phyloP scores from a whole-genome alignment of 192 early-diverging fungal species.

The Coemansia sp. region DNA sequence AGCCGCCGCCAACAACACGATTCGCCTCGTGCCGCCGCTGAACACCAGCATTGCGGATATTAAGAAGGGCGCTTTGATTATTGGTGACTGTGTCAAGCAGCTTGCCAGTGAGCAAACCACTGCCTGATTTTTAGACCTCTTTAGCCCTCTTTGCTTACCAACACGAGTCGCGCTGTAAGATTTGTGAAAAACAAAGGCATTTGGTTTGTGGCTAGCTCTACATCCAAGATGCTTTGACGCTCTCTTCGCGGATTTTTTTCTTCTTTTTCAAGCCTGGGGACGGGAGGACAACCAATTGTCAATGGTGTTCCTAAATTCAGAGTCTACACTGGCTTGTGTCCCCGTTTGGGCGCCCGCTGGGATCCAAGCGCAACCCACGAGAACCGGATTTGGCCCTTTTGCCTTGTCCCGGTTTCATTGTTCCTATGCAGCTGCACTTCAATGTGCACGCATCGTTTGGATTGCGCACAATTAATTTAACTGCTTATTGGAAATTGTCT shows the following conservation, averaged over 20 bases:
- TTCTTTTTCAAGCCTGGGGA: background rate
- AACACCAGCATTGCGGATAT: slow-evolving; percentile 76
- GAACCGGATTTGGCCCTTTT: slow-evolving; percentile 4
- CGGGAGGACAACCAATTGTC: background rate
- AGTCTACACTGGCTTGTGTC: background rate
- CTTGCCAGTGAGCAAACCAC: slow-evolving; percentile 1
- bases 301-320: background rate
- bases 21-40: slow-evolving; percentile 92
- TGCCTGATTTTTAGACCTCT: background rate
- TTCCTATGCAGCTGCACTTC: background rate
- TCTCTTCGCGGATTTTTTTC: no score
- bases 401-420: background rate
- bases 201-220: background rate
- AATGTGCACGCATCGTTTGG: background rate
- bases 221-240: background rate
- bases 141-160: background rate
- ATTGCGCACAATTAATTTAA: slow-evolving; percentile 8
- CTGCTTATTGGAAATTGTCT: background rate
- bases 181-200: no score
- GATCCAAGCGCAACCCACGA: slow-evolving; percentile 2
- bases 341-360: slow-evolving; percentile 3
- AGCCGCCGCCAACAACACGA: slow-evolving; percentile 79
- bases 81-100: slow-evolving; percentile 59
- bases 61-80: slow-evolving; percentile 67
- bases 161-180: background rate